phyloP scores from a whole-genome alignment of 2,329 filamentous ascomycete species.

The Claviceps monticola region DNA sequence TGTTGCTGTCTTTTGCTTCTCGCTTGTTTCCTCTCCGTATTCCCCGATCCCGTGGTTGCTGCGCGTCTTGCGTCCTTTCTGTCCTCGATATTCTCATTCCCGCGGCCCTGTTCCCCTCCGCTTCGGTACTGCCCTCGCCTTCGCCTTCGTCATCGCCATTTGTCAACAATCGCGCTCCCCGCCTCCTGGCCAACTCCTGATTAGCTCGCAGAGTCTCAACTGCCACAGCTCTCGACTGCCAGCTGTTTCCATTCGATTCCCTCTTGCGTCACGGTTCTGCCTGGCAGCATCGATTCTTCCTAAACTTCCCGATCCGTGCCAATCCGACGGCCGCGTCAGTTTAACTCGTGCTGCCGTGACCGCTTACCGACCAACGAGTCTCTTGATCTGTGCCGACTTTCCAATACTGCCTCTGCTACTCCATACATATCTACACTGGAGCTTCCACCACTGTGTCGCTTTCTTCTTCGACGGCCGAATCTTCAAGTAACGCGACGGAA shows the following conservation, averaged over 20 bases:
- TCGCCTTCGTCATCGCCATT: background rate
- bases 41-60: too few relatives aligned
- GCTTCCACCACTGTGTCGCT: background rate
- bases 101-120: background rate
- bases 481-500: background rate
- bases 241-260: background rate
- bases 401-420: background rate
- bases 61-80: too few relatives aligned
- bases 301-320: too few relatives aligned
- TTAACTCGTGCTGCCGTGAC: background rate
- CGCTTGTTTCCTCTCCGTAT: too few relatives aligned
- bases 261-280: background rate
- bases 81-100: too few relatives aligned
- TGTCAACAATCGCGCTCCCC: background rate
- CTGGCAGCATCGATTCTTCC: background rate
- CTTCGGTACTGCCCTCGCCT: background rate
- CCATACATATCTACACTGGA: background rate
- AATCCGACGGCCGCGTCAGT: background rate
- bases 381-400: background rate
- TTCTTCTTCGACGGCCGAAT: background rate
- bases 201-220: too few relatives aligned
- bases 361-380: background rate
- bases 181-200: too few relatives aligned
- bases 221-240: too few relatives aligned
- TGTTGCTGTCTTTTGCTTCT: too few relatives aligned